Evolutionary conservation across 2,329 filamentous ascomycete species (phyloP).

Genomic region (Fusarium haematococcum): DNA sequence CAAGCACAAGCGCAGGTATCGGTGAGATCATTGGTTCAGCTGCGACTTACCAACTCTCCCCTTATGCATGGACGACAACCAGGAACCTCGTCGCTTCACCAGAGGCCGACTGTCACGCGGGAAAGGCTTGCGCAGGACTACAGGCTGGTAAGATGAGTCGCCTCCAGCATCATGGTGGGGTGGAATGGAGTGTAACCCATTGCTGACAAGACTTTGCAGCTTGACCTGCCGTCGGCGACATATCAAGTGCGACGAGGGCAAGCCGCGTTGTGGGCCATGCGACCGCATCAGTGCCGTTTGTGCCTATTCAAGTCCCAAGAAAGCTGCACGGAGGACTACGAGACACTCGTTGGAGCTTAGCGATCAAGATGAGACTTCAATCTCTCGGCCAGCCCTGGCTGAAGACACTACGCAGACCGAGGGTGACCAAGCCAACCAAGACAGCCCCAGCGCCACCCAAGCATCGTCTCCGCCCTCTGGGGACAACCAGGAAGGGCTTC

Average conservation of each 20-base stretch:
- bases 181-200: too few relatives aligned
- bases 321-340: background rate
- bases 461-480: background rate
- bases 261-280: conserved; percentile 21
- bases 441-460: background rate
- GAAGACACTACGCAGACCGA: too few relatives aligned
- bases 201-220: background rate
- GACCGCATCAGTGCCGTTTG: conserved; percentile 39
- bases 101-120: conserved; percentile 19
- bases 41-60: too few relatives aligned
- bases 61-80: conserved; percentile 65
- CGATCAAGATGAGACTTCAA: background rate
- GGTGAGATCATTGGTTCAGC: background rate
- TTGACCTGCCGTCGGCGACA: conserved; percentile 25
- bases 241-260: conserved; percentile 25
- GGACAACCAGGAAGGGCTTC: background rate
- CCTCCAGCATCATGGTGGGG: too few relatives aligned
- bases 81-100: conserved; percentile 14
- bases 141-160: conserved; percentile 12
- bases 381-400: background rate
- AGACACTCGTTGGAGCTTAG: background rate
- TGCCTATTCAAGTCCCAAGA: background rate
- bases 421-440: background rate
- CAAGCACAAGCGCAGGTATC: background rate
- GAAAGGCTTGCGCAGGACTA: conserved; percentile 29